Percentiles rank a stretch among this genome's conserved stretches.
Conservation (phyloP, 2,329 filamentous ascomycete genomes). For the Colletotrichum camelliae region DNA sequence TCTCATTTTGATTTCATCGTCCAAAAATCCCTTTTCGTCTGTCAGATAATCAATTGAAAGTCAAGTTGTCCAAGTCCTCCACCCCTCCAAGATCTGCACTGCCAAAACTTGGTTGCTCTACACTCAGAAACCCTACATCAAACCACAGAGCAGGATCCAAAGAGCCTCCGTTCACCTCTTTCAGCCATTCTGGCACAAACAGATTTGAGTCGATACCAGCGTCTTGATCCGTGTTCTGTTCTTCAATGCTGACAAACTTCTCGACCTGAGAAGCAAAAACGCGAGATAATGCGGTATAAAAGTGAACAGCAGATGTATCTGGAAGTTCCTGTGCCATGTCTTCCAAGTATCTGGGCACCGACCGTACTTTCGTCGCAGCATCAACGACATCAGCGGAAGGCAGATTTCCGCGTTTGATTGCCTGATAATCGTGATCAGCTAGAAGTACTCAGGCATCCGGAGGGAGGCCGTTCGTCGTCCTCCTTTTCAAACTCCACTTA, state of each 20-base stretch:
- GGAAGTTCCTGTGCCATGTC: neutral
- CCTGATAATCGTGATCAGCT: neutral
- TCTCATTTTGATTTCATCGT: neutral
- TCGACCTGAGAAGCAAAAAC: neutral
- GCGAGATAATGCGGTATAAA: neutral
- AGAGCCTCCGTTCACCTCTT: neutral
- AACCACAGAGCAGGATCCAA: neutral
- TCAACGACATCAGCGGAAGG: neutral
- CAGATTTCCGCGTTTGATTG: neutral
- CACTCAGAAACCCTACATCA: neutral
- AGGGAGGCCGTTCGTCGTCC: neutral
- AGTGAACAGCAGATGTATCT: neutral
- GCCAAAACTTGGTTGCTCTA: neutral
- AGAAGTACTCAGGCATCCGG: neutral
- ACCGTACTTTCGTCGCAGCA: neutral
- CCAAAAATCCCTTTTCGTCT: fast-evolving
- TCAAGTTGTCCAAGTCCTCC: neutral
- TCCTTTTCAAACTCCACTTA: neutral
- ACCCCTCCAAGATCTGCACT: neutral
- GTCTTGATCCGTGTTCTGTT: neutral
- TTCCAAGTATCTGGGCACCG: neutral
- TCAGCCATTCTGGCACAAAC: neutral
- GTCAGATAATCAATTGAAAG: neutral
- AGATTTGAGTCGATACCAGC: neutral
- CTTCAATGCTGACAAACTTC: neutral